Percentiles rank a stretch among this genome's conserved stretches.
Evolutionary conservation across 495 filamentous ascomycete genomes (phyloP).

Genomic region (Polyplosphaeria fusca): DNA sequence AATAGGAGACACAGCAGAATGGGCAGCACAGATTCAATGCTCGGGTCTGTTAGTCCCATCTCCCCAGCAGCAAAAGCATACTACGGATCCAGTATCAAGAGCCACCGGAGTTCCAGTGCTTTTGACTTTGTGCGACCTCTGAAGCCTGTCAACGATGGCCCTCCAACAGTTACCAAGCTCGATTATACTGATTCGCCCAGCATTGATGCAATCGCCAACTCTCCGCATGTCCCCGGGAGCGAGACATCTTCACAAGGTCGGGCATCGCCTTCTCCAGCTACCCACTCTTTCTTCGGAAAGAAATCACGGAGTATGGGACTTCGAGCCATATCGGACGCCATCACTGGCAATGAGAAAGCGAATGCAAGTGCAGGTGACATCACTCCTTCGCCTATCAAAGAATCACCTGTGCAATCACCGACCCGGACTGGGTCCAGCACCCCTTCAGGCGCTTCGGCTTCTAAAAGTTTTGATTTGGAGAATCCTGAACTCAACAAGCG

Average conservation of each 20-base stretch:
- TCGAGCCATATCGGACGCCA: constrained; percentile 76
- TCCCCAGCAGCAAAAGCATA: constrained; percentile 45
- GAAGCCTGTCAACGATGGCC: constrained; percentile 49
- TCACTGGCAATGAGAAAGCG: constrained; percentile 60
- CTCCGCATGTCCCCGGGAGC: constrained; percentile 50
- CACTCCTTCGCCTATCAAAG: constrained; percentile 58
- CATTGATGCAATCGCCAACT: constrained; percentile 48
- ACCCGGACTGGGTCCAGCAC: constrained; percentile 80
- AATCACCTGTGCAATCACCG: constrained; percentile 64
- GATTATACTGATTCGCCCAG: constrained; percentile 51
- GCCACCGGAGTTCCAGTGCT: constrained; percentile 24
- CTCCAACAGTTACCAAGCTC: constrained; percentile 65
- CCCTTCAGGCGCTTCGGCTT: constrained; percentile 70
- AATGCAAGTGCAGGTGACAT: constrained; percentile 46
- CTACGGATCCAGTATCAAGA: constrained; percentile 49
- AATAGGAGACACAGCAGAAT: constrained; percentile 32
- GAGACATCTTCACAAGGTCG: constrained; percentile 51
- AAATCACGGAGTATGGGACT: constrained; percentile 55
- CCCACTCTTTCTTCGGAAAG: constrained; percentile 36
- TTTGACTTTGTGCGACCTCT: constrained; percentile 41
- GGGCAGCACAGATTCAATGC: constrained; percentile 41
- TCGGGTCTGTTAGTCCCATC: constrained; percentile 41
- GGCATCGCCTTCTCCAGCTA: constrained; percentile 45
- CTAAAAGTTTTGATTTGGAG: constrained; percentile 74
- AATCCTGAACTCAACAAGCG: constrained; percentile 60